These are phyloP conservation scores for Blumeria graminis DNA, from an alignment of 2,329 filamentous ascomycete genomes.

Conservation along the genomic window DNA sequence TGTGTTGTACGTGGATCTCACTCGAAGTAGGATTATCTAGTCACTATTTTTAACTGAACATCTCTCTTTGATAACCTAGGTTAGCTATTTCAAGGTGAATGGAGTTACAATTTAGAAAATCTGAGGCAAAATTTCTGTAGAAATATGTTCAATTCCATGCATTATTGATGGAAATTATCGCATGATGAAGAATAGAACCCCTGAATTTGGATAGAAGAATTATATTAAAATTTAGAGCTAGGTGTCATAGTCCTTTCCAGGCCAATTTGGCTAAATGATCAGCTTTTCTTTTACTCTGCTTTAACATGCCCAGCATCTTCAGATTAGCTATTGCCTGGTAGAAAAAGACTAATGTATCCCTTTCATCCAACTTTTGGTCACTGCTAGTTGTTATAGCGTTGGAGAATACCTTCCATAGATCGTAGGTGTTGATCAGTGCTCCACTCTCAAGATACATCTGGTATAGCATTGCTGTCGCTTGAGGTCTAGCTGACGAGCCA, in stretches of 20 bases:
- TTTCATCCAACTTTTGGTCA: slow-evolving; percentile 22
- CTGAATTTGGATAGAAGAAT: too few relatives aligned
- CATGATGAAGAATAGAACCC: too few relatives aligned
- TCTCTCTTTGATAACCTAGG: too few relatives aligned
- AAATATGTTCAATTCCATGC: too few relatives aligned
- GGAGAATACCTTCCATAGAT: slow-evolving; percentile 57
- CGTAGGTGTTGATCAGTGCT: slow-evolving; percentile 51
- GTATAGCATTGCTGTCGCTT: slow-evolving; percentile 50
- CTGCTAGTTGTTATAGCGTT: slow-evolving; percentile 24
- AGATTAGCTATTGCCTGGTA: slow-evolving; percentile 71
- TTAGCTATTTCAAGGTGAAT: too few relatives aligned
- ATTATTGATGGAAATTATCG: too few relatives aligned
- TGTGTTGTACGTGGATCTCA: too few relatives aligned
- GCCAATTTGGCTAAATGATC: slow-evolving; percentile 73
- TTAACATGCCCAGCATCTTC: slow-evolving; percentile 66
- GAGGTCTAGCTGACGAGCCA: slow-evolving; percentile 34
- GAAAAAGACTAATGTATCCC: slow-evolving; percentile 47
- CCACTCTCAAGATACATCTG: slow-evolving; percentile 60
- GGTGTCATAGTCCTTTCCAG: slow-evolving; percentile 45
- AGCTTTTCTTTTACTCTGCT: slow-evolving; percentile 69
- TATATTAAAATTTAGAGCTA: too few relatives aligned
- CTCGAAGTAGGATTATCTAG: too few relatives aligned
- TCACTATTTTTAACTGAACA: too few relatives aligned
- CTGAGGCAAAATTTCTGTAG: too few relatives aligned
- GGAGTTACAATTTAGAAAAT: too few relatives aligned